These are phyloP conservation scores for Didymella sp. DNA, from an alignment of 2,329 filamentous ascomycete species.

Conservation along the genomic window DNA sequence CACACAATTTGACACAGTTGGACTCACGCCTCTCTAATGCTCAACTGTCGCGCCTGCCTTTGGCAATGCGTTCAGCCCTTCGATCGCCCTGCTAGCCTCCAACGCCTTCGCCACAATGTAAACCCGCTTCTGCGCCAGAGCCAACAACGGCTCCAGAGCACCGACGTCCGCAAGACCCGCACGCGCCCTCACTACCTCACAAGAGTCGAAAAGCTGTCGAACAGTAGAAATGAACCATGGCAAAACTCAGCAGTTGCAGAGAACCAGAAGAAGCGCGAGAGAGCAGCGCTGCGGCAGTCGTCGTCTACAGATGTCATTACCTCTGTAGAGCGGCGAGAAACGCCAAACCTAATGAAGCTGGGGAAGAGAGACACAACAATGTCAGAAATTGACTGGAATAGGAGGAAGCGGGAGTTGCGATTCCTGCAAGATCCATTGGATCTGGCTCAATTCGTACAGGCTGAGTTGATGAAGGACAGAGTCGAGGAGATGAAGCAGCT, in stretches of 20 bases:
- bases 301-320: constrained; percentile 1
- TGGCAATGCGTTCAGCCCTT: constrained; percentile 54
- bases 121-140: constrained; percentile 20
- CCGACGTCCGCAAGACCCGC: constrained; percentile 14
- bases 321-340: constrained; percentile 15
- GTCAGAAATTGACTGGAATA: constrained; percentile 39
- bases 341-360: constrained; percentile 32
- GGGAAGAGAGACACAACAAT: constrained; percentile 36
- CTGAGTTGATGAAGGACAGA: constrained; percentile 65
- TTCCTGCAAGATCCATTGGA: constrained; percentile 74
- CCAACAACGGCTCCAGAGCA: constrained; percentile 29
- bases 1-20: constrained; percentile 12
- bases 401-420: constrained; percentile 63
- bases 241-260: constrained; percentile 34
- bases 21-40: constrained; percentile 45
- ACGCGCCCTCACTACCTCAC: constrained; percentile 6
- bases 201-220: constrained; percentile 22
- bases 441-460: constrained; percentile 71
- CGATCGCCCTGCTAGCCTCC: constrained; percentile 35
- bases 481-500: constrained; percentile 72
- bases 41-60: constrained; percentile 55
- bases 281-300: constrained; percentile 25
- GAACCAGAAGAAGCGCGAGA: constrained; percentile 34
- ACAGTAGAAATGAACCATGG: constrained; percentile 34
- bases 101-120: constrained; percentile 33